Percentiles rank a stretch among this genome's conserved stretches.
These are phyloP conservation scores for Fusarium udum DNA, from an alignment of 2,329 filamentous ascomycete species.

Conservation along the genomic window DNA sequence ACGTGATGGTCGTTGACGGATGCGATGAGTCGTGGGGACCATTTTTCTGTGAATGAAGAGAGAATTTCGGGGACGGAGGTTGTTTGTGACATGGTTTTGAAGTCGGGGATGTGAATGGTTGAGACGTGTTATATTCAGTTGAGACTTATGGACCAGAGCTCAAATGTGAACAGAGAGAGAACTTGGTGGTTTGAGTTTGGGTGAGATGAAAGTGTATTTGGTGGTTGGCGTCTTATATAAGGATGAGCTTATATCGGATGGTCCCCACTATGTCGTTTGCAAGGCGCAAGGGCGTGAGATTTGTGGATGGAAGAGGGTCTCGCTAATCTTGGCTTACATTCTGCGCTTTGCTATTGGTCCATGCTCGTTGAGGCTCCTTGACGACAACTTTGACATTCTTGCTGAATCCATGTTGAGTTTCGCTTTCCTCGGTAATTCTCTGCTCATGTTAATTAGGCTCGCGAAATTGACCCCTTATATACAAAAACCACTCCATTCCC, in stretches of 20 bases:
- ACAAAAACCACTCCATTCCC: neutral
- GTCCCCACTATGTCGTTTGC: slow-evolving; percentile 4
- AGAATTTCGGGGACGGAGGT: slow-evolving; percentile 41
- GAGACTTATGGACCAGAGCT: too few relatives aligned
- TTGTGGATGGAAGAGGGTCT: neutral
- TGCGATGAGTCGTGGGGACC: slow-evolving; percentile 47
- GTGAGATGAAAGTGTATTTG: neutral
- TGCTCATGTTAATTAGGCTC: neutral
- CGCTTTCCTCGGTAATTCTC: neutral
- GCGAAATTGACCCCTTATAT: neutral
- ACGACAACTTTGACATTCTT: neutral
- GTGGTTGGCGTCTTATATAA: neutral
- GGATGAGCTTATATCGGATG: neutral
- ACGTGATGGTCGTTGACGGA: slow-evolving; percentile 51
- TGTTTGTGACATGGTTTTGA: slow-evolving; percentile 22
- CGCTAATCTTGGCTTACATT: neutral
- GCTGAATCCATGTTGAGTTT: neutral
- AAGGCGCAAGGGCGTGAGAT: slow-evolving; percentile 20
- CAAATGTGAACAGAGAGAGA: neutral
- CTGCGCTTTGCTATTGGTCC: neutral
- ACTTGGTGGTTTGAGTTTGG: neutral
- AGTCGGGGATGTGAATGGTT: neutral
- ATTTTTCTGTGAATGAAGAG: slow-evolving; percentile 43
- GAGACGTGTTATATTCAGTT: too few relatives aligned
- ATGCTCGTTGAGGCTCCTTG: fast-evolving